phyloP scores from a whole-genome alignment of 257 asterid species.

The Striga asiatica region DNA sequence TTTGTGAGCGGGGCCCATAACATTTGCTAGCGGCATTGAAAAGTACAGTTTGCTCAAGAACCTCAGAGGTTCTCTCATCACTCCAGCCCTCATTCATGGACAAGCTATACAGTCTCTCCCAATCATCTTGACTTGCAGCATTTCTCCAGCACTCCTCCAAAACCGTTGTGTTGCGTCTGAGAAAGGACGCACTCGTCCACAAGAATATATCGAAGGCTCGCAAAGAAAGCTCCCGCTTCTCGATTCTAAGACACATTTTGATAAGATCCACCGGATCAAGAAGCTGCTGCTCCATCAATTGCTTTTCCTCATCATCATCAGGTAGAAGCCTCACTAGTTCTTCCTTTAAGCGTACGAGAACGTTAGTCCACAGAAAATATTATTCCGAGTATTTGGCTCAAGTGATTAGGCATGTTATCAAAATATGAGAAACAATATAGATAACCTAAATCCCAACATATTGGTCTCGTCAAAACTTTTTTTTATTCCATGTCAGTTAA shows the following conservation, averaged over 20 bases:
- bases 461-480: too few species aligned
- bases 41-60: constrained; percentile 50
- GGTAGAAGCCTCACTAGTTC: constrained; percentile 41
- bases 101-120: constrained; percentile 50
- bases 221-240: constrained; percentile 42
- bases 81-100: constrained; percentile 71
- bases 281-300: constrained; percentile 37
- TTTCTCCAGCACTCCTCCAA: constrained; percentile 96
- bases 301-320: constrained; percentile 40
- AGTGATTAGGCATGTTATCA: too few species aligned
- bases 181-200: constrained; percentile 76
- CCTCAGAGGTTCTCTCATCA: constrained; percentile 49
- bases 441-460: too few species aligned
- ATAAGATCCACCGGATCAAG: constrained; percentile 76
- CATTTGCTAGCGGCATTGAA: constrained; percentile 74
- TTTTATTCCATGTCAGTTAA: too few species aligned
- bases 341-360: constrained; percentile 50
- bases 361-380: constrained; percentile 4
- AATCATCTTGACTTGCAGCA: constrained; percentile 81
- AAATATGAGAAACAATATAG: neutral
- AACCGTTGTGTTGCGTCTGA: constrained; percentile 52
- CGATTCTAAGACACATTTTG: constrained; percentile 57
- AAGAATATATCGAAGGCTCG: constrained; percentile 76
- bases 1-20: constrained; percentile 59
- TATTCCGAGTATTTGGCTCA: too few species aligned